Evolutionary conservation across 2,329 filamentous ascomycete species (phyloP).

Genomic region (Colletotrichum endophyticum): DNA sequence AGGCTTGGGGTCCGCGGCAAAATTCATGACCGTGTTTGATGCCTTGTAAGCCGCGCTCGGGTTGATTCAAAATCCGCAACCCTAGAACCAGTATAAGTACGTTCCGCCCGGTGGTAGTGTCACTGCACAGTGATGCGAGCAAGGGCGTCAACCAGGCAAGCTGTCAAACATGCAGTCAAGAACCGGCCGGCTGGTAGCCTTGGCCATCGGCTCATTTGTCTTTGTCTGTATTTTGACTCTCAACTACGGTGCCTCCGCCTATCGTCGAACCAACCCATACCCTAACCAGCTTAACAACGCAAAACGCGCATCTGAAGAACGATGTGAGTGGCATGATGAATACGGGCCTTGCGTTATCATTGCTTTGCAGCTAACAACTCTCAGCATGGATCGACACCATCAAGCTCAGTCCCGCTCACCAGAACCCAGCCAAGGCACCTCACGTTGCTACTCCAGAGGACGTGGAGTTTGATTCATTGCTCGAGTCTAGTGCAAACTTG

Average conservation of each 20-base stretch:
- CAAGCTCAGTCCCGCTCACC: neutral
- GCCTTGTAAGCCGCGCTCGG: neutral
- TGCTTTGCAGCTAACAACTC: neutral
- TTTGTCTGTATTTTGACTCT: neutral
- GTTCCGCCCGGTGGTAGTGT: neutral
- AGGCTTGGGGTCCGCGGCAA: neutral
- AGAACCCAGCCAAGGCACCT: neutral
- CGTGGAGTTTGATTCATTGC: neutral
- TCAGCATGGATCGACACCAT: neutral
- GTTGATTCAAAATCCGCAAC: neutral
- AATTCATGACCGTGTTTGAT: neutral
- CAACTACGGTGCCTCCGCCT: neutral
- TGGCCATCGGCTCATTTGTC: neutral
- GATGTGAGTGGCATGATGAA: neutral
- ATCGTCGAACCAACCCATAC: neutral
- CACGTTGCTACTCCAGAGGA: neutral
- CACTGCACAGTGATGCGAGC: neutral
- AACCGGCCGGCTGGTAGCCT: neutral
- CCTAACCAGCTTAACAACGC: neutral
- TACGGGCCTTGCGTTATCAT: accelerated
- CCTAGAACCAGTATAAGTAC: neutral
- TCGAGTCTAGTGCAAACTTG: neutral
- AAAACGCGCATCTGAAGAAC: neutral
- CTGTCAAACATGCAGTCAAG: neutral
- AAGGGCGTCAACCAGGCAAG: neutral